These are phyloP conservation scores for Kwoniella dejecticola DNA, from an alignment of 768 basidiomycete species.

Conservation along the genomic window DNA sequence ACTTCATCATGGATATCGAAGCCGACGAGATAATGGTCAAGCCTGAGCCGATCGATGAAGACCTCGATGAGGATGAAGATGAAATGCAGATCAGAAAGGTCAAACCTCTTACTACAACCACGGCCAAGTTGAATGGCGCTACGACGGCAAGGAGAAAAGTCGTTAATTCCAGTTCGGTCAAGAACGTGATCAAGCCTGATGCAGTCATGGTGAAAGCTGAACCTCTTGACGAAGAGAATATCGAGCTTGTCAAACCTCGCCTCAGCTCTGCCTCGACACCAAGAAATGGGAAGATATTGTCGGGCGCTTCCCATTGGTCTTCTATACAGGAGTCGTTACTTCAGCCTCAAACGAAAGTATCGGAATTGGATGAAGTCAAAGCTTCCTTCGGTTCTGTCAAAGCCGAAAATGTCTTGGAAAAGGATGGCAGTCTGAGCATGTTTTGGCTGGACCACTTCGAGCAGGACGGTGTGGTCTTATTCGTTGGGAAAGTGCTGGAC, in stretches of 20 bases:
- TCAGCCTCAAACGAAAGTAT: conserved; percentile 26
- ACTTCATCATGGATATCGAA: conserved; percentile 40
- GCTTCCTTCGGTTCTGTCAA: conserved; percentile 35
- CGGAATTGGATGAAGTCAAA: conserved; percentile 43
- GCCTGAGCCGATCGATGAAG: conserved; percentile 34
- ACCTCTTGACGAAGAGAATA: conserved; percentile 31
- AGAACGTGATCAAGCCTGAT: conserved; percentile 36
- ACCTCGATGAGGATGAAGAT: conserved; percentile 35
- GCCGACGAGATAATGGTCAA: conserved; percentile 23
- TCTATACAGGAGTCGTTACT: conserved; percentile 38
- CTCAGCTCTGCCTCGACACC: conserved; percentile 2
- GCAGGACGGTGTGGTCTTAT: conserved; percentile 74
- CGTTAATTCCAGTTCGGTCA: conserved; percentile 46
- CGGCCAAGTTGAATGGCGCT: conserved; percentile 36
- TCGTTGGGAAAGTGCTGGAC: conserved; percentile 89
- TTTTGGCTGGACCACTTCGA: conserved; percentile 98
- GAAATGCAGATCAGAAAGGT: conserved; percentile 41
- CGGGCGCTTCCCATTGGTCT: conserved; percentile 44
- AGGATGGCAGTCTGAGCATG: conserved; percentile 81
- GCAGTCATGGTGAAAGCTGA: conserved; percentile 44
- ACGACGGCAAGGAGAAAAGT: conserved; percentile 29
- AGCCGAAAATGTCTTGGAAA: conserved; percentile 64
- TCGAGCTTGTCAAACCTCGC: conserved; percentile 17
- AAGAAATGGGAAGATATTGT: conserved; percentile 25
- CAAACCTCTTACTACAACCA: conserved; percentile 32